A percentile compares a stretch with the other conserved stretches of the same genome.
These are phyloP conservation scores for Lumnitzera littorea DNA, from an alignment of 345 rosid genomes.

Conservation along the genomic window DNA sequence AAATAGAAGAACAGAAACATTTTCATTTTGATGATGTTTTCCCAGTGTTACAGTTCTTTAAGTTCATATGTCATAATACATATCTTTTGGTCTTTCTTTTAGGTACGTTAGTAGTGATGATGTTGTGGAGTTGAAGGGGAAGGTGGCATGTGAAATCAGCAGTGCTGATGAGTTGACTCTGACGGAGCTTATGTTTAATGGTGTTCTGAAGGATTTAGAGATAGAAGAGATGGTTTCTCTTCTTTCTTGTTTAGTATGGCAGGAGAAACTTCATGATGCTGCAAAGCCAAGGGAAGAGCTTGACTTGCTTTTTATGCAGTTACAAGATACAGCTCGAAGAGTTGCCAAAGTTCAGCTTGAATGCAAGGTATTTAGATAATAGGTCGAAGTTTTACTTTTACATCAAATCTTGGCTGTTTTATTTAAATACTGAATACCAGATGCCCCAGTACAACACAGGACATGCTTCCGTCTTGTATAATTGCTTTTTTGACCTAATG, in stretches of 20 bases:
- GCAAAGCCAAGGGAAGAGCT: constrained; percentile 93
- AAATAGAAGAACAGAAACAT: no score
- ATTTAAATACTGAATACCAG: not conserved
- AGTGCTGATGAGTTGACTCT: constrained; percentile 94
- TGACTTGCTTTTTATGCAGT: constrained; percentile 72
- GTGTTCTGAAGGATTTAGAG: constrained; percentile 71
- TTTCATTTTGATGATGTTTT: no score
- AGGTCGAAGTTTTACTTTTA: not conserved
- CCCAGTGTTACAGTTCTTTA: no score
- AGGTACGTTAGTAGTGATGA: constrained; percentile 65
- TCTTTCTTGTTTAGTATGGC: constrained; percentile 98
- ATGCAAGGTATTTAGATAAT: constrained; percentile 58
- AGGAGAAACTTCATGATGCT: constrained; percentile 83
- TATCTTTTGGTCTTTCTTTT: not conserved
- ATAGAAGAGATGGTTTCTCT: constrained; percentile 92
- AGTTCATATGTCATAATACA: no score
- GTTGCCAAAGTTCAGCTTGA: constrained; percentile 89
- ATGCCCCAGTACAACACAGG: no score
- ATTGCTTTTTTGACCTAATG: no score
- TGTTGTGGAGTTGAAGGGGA: constrained; percentile 81
- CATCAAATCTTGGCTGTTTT: not conserved
- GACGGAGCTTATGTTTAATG: constrained; percentile 92
- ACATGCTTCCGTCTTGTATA: no score
- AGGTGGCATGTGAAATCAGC: constrained; percentile 88
- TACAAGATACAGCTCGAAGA: constrained; percentile 83